Base-by-base conservation (phyloP, 148 eudicot species). In the Camellia sinensis region DNA sequence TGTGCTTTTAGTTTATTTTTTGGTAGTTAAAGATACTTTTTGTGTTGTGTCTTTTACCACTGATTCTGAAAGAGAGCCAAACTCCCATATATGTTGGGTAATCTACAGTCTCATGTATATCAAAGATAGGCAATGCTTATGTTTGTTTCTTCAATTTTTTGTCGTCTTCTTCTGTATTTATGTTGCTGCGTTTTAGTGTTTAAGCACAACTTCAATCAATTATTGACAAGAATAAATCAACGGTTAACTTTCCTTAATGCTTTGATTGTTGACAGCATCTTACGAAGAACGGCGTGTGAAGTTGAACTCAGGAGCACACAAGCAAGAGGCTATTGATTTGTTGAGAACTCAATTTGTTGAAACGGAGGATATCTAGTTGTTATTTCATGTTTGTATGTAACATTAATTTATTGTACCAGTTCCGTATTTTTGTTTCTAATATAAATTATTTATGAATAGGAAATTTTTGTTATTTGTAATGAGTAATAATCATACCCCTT, bases 211-310 rank as follows among this genome's bases (percentile, higher is more conserved):
- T 15, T 17, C 22, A 18, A 62, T 40, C 40, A 48, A 18, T 57
- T 3, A 19, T 74, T 50, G 13, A 37, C 52, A 40, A 19, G 9
- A 17, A 52, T 12, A 21, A 9, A 2, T 17, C 18, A 56, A 57
- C n/a, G 53, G 37, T 0, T 40, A 71, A 74, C 22, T 4, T 15
- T 15, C 37, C 7, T 67, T n/a, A 44, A 64, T 73, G 63, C 57
- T 53, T 83, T 76, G 56, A 80, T 50, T 29, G 53, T 63, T 78
- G 45, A 70, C 88, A 88, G 90, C 90, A 74, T 86, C 90, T 13
- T 88, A 88, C 68, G 86, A 82, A 60, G 90, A 88, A 68, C 87
- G 90, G 61, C 81, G 83, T 71, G 64, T 78, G 4, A 86, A 88
- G 78, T 66, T 86, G 73, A 86, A 74, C 59, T 67, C 54, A 7